phyloP scores from a whole-genome alignment of 1,139 yeast species.

The Geotrichum bryndzae region DNA sequence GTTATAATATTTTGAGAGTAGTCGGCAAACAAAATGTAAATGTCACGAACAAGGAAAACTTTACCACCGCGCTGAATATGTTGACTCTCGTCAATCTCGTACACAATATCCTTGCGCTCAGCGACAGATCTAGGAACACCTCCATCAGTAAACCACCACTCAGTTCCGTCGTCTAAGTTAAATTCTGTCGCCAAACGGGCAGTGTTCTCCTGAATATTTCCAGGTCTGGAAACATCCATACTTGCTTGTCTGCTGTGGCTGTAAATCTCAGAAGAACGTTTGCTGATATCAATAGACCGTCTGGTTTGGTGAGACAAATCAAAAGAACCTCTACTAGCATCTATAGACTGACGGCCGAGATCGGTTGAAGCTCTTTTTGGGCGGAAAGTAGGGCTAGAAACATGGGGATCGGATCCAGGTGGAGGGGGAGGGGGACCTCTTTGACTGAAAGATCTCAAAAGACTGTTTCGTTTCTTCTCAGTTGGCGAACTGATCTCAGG shows the following conservation, averaged over 20 bases:
- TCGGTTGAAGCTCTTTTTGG: neutral
- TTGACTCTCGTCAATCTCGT: constrained; percentile 59
- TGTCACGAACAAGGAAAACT: constrained; percentile 52
- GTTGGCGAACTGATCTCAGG: neutral
- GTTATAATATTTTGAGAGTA: constrained; percentile 58
- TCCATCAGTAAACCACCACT: constrained; percentile 60
- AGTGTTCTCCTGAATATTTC: neutral
- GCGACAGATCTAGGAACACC: constrained; percentile 55
- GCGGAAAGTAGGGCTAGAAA: constrained; percentile 3
- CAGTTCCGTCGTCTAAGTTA: constrained; percentile 36
- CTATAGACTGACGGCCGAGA: neutral
- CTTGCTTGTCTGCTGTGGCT: neutral
- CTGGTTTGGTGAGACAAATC: neutral
- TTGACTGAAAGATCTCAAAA: constrained; percentile 16
- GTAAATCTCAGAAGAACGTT: neutral
- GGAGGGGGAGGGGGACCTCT: constrained; percentile 26
- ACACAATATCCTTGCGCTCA: constrained; percentile 41
- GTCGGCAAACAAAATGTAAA: constrained; percentile 68
- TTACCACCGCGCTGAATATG: constrained; percentile 53
- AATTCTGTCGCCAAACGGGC: constrained; percentile 23
- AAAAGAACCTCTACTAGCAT: neutral
- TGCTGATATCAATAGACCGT: neutral
- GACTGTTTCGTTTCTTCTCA: neutral
- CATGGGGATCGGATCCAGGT: constrained; percentile 19
- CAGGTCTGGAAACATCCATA: neutral